Conservation (phyloP, 2,329 filamentous ascomycete species). For the Volutella citrinella region DNA sequence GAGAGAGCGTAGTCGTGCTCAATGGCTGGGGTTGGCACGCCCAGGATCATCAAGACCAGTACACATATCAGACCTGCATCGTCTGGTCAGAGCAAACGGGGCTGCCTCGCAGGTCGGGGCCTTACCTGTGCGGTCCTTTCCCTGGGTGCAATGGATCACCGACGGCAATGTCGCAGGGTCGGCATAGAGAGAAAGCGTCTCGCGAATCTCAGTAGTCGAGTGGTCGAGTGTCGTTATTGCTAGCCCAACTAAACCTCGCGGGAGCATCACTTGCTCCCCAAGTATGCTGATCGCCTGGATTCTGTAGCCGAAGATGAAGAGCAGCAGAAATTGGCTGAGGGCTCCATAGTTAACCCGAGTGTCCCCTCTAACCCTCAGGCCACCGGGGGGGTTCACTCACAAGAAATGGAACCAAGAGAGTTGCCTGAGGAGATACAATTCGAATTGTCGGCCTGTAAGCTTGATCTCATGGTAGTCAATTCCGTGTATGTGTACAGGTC, state of each 20-base stretch:
- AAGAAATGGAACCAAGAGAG: constrained; percentile 65
- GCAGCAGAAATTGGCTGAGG: constrained; percentile 46
- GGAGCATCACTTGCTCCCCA: constrained; percentile 66
- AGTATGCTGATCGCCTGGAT: constrained; percentile 68
- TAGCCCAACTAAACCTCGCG: constrained; percentile 68
- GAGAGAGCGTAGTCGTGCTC: constrained; percentile 71
- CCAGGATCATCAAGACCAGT: constrained; percentile 63
- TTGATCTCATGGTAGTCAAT: constrained; percentile 65
- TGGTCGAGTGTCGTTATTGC: constrained; percentile 67
- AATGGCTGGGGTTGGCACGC: constrained; percentile 57
- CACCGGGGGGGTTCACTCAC: no score
- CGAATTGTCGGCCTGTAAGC: constrained; percentile 71
- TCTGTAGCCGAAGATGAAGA: constrained; percentile 66
- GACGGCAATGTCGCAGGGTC: constrained; percentile 52
- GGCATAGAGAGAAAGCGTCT: constrained; percentile 30
- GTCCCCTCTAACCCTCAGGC: no score
- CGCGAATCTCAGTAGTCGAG: constrained; percentile 59
- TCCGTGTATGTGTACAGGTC: constrained; percentile 60
- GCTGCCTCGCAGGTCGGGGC: no score
- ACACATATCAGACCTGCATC: constrained; percentile 66
- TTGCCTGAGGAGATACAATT: constrained; percentile 63
- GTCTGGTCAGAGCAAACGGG: background rate
- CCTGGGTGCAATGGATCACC: constrained; percentile 82
- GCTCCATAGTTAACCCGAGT: constrained; percentile 1
- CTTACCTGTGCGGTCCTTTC: constrained; percentile 67